Conservation (phyloP, 2,329 filamentous ascomycete genomes). For the Tolypocladium nubicola region DNA sequence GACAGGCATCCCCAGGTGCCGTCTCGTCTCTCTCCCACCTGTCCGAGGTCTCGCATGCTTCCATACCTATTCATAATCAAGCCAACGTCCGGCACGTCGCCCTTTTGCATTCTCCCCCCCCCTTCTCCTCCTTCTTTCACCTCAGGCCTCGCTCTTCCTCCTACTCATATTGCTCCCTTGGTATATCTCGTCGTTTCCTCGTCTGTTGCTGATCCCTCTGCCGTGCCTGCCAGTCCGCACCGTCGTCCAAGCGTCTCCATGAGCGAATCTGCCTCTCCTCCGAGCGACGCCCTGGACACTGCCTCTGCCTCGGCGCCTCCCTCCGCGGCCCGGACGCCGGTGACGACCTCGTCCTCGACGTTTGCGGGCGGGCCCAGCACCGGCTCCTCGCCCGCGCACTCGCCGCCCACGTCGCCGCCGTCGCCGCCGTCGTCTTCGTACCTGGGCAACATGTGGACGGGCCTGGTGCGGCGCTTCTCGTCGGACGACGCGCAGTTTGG, state of each 20-base stretch:
- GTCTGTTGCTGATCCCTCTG: not conserved
- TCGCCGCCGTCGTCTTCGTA: conserved; percentile 7
- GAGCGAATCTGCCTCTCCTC: not conserved
- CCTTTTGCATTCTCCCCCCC: not conserved
- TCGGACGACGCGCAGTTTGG: conserved; percentile 28
- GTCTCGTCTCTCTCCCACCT: not conserved
- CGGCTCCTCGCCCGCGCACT: not conserved
- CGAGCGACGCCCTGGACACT: not conserved
- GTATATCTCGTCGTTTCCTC: not conserved
- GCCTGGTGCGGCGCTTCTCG: conserved; percentile 58
- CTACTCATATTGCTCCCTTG: not conserved
- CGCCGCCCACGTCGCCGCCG: not conserved
- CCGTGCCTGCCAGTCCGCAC: not conserved
- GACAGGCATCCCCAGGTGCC: not conserved
- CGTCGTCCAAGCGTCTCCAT: not conserved
- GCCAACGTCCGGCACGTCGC: not conserved
- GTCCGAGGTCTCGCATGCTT: not conserved
- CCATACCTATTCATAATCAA: not conserved
- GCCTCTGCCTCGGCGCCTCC: not conserved
- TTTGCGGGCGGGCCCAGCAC: not conserved
- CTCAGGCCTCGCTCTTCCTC: not conserved
- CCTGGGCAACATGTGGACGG: conserved; percentile 38
- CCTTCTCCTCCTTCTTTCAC: not conserved
- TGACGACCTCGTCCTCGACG: not conserved
- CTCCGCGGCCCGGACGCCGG: not conserved